Evolutionary conservation across 1,284 basidiomycete genomes (phyloP).

Genomic region (Acaromyces ingoldii): DNA sequence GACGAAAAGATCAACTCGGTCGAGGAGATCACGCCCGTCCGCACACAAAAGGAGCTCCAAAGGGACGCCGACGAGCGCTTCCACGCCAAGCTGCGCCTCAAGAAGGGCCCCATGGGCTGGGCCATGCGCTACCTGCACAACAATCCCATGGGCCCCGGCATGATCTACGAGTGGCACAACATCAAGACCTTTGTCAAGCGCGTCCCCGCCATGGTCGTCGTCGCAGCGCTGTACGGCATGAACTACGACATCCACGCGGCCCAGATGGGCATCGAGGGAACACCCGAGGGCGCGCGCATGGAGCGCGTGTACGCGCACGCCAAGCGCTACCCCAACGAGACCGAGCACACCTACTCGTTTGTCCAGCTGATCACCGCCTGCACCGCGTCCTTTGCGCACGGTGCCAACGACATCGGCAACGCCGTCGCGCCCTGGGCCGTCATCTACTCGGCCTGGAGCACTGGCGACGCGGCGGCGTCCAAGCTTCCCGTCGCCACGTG

Average conservation of each 20-base stretch:
- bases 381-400: slow-evolving; percentile 57
- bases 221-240: slow-evolving; percentile 15
- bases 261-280: slow-evolving; percentile 49
- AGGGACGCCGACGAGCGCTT: slow-evolving; percentile 12
- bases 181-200: slow-evolving; percentile 16
- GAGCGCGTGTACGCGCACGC: slow-evolving; percentile 52
- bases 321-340: slow-evolving; percentile 55
- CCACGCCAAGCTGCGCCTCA: slow-evolving; percentile 13
- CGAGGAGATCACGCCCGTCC: neutral
- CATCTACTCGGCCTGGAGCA: slow-evolving; percentile 52
- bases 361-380: slow-evolving; percentile 58
- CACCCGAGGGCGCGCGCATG: slow-evolving; percentile 50
- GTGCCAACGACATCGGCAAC: slow-evolving; percentile 51
- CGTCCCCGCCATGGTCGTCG: slow-evolving; percentile 12
- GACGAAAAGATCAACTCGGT: slow-evolving; percentile 10
- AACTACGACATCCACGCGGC: slow-evolving; percentile 52
- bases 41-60: slow-evolving; percentile 15
- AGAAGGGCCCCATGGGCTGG: slow-evolving; percentile 14
- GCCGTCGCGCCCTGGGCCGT: slow-evolving; percentile 55
- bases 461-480: slow-evolving; percentile 37
- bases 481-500: slow-evolving; percentile 54
- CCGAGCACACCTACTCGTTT: slow-evolving; percentile 57
- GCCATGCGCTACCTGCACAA: slow-evolving; percentile 16
- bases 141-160: slow-evolving; percentile 14
- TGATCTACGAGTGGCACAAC: slow-evolving; percentile 16